phyloP scores from a whole-genome alignment of 2,329 filamentous ascomycete genomes.

The Orbilia blumenaviensis region DNA sequence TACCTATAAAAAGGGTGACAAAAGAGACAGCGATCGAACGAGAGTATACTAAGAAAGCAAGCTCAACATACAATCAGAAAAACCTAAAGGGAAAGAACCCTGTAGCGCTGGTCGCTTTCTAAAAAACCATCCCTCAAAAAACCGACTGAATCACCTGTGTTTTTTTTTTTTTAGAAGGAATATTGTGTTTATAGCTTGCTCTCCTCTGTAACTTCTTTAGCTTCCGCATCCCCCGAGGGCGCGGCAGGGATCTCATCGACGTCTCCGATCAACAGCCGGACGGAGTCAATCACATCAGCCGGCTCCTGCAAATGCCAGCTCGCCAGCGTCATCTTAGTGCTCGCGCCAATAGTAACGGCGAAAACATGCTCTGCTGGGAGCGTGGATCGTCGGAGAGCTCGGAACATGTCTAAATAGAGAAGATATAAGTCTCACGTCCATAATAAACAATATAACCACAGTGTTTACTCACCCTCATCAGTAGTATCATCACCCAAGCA shows the following conservation, averaged over 20 bases:
- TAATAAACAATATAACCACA: background rate
- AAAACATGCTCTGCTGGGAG: constrained; percentile 74
- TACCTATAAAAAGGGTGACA: background rate
- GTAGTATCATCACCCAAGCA: constrained; percentile 96
- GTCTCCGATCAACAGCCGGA: constrained; percentile 66
- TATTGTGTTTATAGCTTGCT: constrained; percentile 1
- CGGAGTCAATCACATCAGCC: constrained; percentile 79
- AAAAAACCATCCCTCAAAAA: background rate
- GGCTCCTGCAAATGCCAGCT: constrained; percentile 91
- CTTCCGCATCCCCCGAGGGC: constrained; percentile 6
- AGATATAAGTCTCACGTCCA: constrained; percentile 45
- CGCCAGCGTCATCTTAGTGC: constrained; percentile 89
- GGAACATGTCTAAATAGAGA: constrained; percentile 74
- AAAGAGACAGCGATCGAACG: background rate
- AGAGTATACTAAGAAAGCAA: constrained; percentile 3
- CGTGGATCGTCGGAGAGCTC: constrained; percentile 72
- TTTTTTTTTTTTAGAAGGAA: background rate
- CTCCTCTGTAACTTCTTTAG: background rate
- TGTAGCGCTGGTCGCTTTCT: background rate
- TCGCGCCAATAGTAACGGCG: constrained; percentile 89
- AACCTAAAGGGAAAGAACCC: background rate
- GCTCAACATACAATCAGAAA: background rate
- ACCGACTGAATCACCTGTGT: background rate
- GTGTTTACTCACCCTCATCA: constrained; percentile 79
- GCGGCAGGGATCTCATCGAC: constrained; percentile 21